Evolutionary conservation across 345 rosid genomes (phyloP).

Genomic region (Aquilaria sinensis): DNA sequence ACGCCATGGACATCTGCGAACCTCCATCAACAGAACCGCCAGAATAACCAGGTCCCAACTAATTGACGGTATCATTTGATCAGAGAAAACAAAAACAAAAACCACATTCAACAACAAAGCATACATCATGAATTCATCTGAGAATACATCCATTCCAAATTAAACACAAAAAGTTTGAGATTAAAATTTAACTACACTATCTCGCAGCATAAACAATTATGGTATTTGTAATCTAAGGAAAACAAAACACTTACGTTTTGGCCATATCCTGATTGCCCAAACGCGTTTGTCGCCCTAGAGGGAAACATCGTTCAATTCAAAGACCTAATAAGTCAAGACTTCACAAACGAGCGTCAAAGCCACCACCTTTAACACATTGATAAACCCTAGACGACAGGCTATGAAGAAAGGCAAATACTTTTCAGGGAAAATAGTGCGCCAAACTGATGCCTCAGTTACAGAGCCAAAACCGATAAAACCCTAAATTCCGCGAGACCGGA

Average conservation of each 20-base stretch:
- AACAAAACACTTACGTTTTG: constrained; percentile 55
- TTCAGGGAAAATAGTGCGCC: too few species aligned
- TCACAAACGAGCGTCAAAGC: too few species aligned
- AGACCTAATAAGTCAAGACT: constrained; percentile 1
- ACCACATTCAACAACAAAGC: not conserved
- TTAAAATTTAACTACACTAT: not conserved
- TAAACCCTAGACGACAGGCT: too few species aligned
- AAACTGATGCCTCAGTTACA: too few species aligned
- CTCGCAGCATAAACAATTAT: not conserved
- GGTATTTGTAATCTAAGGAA: not conserved
- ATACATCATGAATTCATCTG: not conserved
- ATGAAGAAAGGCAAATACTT: too few species aligned
- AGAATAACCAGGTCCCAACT: constrained; percentile 60
- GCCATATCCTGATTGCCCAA: constrained; percentile 78
- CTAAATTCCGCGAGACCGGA: too few species aligned
- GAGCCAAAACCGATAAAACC: too few species aligned
- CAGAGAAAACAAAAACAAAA: constrained; percentile 5
- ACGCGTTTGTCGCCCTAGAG: constrained; percentile 67
- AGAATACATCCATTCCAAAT: not conserved
- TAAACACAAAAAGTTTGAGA: not conserved
- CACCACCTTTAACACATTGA: too few species aligned
- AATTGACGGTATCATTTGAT: constrained; percentile 3
- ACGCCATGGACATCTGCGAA: constrained; percentile 53
- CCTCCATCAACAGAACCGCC: constrained; percentile 64
- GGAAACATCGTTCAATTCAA: constrained; percentile 50